These are phyloP conservation scores for Marasmius oreades DNA, from an alignment of 1,284 basidiomycete genomes.

Conservation along the genomic window DNA sequence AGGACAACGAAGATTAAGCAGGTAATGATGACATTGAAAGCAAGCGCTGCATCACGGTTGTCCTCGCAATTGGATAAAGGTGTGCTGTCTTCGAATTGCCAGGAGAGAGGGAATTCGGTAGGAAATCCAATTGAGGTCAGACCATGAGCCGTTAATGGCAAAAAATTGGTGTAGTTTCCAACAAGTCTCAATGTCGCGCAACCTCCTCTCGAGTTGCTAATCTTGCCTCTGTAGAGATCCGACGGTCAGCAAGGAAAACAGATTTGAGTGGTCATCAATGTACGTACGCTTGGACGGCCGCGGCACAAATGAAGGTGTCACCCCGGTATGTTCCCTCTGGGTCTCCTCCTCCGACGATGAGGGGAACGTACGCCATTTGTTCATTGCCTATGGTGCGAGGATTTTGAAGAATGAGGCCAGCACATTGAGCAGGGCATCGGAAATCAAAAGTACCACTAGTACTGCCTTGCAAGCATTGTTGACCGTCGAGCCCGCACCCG, in stretches of 20 bases:
- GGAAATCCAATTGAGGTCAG: conserved; percentile 73
- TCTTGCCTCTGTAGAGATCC: conserved; percentile 51
- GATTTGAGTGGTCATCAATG: background rate
- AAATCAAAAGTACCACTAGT: conserved; percentile 60
- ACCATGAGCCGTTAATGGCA: conserved; percentile 58
- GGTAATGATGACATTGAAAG: conserved; percentile 67
- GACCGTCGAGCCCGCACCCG: conserved; percentile 77
- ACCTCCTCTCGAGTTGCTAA: conserved; percentile 66
- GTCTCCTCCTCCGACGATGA: conserved; percentile 84
- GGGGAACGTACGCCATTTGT: conserved; percentile 63
- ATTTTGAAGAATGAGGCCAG: conserved; percentile 67
- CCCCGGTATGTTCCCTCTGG: conserved; percentile 68
- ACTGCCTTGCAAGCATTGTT: conserved; percentile 64
- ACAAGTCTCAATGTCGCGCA: conserved; percentile 71
- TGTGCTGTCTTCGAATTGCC: conserved; percentile 35
- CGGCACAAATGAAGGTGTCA: conserved; percentile 83
- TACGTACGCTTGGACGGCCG: conserved; percentile 78
- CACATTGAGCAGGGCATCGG: conserved; percentile 79
- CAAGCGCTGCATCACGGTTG: conserved; percentile 62
- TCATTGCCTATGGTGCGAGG: conserved; percentile 72
- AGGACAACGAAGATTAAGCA: conserved; percentile 69
- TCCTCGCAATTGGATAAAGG: conserved; percentile 66
- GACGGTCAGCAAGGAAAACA: conserved; percentile 9
- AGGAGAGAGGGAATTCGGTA: conserved; percentile 65
- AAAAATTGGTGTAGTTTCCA: conserved; percentile 70